These are phyloP conservation scores for Biscogniauxia mediterranea DNA, from an alignment of 2,329 filamentous ascomycete genomes.

Conservation along the genomic window DNA sequence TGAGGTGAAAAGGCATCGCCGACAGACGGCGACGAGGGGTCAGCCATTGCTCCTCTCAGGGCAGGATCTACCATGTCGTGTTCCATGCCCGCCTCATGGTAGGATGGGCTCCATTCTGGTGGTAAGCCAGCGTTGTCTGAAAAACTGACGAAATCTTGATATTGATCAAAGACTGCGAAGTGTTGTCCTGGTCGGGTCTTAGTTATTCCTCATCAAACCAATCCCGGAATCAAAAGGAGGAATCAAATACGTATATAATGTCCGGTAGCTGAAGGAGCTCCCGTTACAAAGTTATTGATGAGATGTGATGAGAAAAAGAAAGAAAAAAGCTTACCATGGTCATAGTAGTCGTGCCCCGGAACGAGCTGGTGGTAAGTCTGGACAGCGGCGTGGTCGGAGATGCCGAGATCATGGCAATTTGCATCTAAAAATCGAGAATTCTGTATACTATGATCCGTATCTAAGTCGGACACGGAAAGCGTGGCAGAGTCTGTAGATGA, in stretches of 20 bases:
- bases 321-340: constrained; percentile 24
- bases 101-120: constrained; percentile 28
- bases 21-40: constrained; percentile 24
- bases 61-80: constrained; percentile 32
- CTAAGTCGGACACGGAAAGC: constrained; percentile 35
- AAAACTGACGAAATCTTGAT: constrained; percentile 22
- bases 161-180: constrained; percentile 27
- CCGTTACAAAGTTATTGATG: constrained; percentile 1
- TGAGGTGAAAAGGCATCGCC: constrained; percentile 25
- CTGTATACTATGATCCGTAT: constrained; percentile 28
- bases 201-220: constrained; percentile 5
- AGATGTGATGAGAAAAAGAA: not conserved
- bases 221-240: no score
- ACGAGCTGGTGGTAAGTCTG: constrained; percentile 26
- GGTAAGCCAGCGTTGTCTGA: constrained; percentile 22
- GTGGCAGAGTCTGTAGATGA: constrained; percentile 30
- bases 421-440: constrained; percentile 23
- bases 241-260: not conserved
- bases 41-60: constrained; percentile 25
- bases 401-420: constrained; percentile 19
- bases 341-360: constrained; percentile 26
- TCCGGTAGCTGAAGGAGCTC: constrained; percentile 1
- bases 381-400: constrained; percentile 21
- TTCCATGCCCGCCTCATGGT: constrained; percentile 22
- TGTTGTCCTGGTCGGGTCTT: constrained; percentile 27